A percentile compares a stretch with the other conserved stretches of the same genome.
Conservation (phyloP, 2,329 filamentous ascomycete species). For the Fusarium floridanum region DNA sequence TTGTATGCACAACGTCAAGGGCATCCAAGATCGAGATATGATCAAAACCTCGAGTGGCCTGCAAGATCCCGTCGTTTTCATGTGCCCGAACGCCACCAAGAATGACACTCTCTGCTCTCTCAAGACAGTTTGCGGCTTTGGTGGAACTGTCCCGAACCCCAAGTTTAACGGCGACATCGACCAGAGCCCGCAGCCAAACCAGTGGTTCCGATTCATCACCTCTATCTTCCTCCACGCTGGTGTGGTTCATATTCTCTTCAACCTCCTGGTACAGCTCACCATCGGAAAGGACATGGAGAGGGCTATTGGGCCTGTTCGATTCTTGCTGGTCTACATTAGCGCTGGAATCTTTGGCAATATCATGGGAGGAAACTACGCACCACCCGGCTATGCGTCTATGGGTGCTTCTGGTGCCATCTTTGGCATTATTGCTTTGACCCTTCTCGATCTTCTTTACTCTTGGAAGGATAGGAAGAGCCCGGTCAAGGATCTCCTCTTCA, state of each 20-base stretch:
- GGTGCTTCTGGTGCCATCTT: constrained; percentile 93
- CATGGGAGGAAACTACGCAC: constrained; percentile 92
- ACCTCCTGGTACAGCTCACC: constrained; percentile 90
- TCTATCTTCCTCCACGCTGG: constrained; percentile 97
- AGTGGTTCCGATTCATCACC: constrained; percentile 97
- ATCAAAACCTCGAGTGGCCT: constrained; percentile 1
- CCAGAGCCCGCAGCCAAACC: constrained; percentile 77
- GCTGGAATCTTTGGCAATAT: constrained; percentile 97
- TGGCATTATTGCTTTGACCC: constrained; percentile 87
- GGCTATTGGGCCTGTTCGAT: constrained; percentile 88
- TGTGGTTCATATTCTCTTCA: constrained; percentile 95
- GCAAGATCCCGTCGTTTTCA: constrained; percentile 66
- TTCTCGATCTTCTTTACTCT: constrained; percentile 92
- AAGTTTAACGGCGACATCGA: constrained; percentile 64
- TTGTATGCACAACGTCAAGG: constrained; percentile 89
- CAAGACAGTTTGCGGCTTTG: constrained; percentile 86
- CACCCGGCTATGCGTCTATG: constrained; percentile 82
- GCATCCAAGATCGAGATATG: constrained; percentile 67
- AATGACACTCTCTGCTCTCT: constrained; percentile 75
- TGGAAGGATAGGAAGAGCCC: constrained; percentile 86
- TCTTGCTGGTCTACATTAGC: constrained; percentile 89
- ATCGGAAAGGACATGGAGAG: constrained; percentile 93
- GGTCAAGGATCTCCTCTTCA: constrained; percentile 86
- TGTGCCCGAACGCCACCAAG: constrained; percentile 84
- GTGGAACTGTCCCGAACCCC: constrained; percentile 75